Evolutionary conservation across 2,329 filamentous ascomycete genomes (phyloP), one percentile per base, ranked within the genome.

Genomic region (Ceratocystis lukuohia): DNA sequence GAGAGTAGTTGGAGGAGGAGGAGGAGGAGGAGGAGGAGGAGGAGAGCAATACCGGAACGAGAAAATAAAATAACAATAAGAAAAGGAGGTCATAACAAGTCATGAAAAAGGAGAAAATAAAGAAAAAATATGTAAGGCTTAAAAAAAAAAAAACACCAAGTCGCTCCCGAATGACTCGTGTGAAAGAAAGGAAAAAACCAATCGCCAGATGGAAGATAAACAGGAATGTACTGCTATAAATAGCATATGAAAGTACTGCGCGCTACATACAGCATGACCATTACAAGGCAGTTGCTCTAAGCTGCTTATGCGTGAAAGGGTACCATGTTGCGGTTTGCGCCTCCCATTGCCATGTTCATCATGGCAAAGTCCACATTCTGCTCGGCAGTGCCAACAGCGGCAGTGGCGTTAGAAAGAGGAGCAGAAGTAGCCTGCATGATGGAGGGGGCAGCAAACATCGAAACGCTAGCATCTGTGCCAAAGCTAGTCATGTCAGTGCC

Each of bases 61-160:
- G 7, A 46, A 25, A 53, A 53, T 25, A 53, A 28, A 15, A 53
- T 1, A 25, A 50, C 8, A 45, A 20, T 28, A 48, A 48, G 48
- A 48, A 20, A n/a, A 46, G 5, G 41, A 45, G 17, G 25, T 63
- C 41, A n/a, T 50, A 5, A 63, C 5, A 30, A 17, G 46, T 50
- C 46, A 25, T 50, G 7, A 48, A 33, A 50, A 17, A 1, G 22
- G 28, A 25, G 28, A 46, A 46, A 48, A n/a, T 33, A n/a, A 48
- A 12, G 17, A 45, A 46, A 48, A 25, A 22, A 45, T n/a, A 28
- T 20, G 30, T 25, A 50, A 33, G 15, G 8, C 12, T 20, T 15
- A 50, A 63, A 45, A 63, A 63, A 20, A 63, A 20, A 50, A 63
- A 20, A 63, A 33, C 44, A 28, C 20, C 15, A 59, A 30, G 56